Conservation (phyloP, 805 yeast genomes). For the Teunomyces panamensis region DNA sequence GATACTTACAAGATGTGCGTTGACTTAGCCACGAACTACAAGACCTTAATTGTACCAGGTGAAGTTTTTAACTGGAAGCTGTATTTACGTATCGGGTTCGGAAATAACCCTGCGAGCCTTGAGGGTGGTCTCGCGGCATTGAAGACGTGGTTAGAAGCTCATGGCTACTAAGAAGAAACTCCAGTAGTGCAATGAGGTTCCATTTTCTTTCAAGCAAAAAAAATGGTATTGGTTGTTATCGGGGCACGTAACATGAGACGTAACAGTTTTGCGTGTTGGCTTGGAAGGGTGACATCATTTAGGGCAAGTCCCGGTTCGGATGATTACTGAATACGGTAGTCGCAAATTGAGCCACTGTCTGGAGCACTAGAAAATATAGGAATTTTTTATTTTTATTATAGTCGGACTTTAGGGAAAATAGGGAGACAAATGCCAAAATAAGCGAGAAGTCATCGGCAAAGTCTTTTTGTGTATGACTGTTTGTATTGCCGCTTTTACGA, state of each 20-base stretch:
- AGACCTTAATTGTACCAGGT: slow-evolving; percentile 47
- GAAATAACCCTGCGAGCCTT: slow-evolving; percentile 37
- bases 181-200: not conserved
- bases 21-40: slow-evolving; percentile 32
- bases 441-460: not conserved
- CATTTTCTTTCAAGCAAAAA: not conserved
- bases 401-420: not conserved
- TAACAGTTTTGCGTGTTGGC: not conserved
- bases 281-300: not conserved
- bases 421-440: not conserved
- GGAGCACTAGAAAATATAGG: not conserved
- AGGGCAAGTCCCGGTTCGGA: not conserved
- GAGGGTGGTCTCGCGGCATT: not conserved
- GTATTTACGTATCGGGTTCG: slow-evolving; percentile 48
- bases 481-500: not conserved
- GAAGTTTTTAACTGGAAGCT: slow-evolving; percentile 44
- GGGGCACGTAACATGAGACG: not conserved
- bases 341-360: not conserved
- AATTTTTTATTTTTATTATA: not conserved
- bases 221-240: not conserved
- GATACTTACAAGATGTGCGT: slow-evolving; percentile 31
- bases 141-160: not conserved
- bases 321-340: not conserved
- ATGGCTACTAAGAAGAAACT: not conserved
- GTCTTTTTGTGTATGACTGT: not conserved